These are phyloP conservation scores for Sporothrix euskadiensis DNA, from an alignment of 2,329 filamentous ascomycete genomes.

Conservation along the genomic window DNA sequence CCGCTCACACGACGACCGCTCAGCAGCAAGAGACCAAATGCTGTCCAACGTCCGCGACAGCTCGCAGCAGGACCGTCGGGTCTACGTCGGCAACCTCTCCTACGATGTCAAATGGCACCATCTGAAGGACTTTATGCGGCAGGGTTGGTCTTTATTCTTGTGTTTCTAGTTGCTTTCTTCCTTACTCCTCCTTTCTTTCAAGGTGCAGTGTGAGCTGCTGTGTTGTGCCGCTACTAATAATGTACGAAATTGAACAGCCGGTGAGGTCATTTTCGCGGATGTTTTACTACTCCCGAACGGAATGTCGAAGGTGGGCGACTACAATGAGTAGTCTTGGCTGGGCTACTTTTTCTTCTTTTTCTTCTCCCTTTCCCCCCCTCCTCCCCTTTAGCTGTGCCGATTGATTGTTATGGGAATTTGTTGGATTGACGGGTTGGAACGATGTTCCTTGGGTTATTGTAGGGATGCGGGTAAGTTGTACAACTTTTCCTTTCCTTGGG, in stretches of 20 bases:
- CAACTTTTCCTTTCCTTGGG: not conserved
- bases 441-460: slow-evolving; percentile 82
- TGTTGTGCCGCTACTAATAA: not conserved
- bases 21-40: slow-evolving; percentile 86
- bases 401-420: slow-evolving; percentile 73
- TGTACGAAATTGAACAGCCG: slow-evolving; percentile 62
- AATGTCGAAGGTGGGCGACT: slow-evolving; percentile 99
- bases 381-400: slow-evolving; percentile 48
- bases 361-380: slow-evolving; percentile 54
- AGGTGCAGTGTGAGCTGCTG: too few relatives aligned
- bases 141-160: slow-evolving; percentile 65
- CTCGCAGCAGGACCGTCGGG: slow-evolving; percentile 96
- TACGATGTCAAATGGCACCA: slow-evolving; percentile 99
- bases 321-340: slow-evolving; percentile 78
- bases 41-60: slow-evolving; percentile 92
- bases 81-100: slow-evolving; percentile 98
- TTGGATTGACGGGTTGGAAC: slow-evolving; percentile 99
- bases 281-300: slow-evolving; percentile 99
- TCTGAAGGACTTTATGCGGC: slow-evolving; percentile 99
- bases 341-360: slow-evolving; percentile 63
- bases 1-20: slow-evolving; percentile 81
- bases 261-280: slow-evolving; percentile 99
- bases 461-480: slow-evolving; percentile 96
- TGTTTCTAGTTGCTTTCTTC: not conserved
- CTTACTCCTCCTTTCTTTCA: not conserved